Conservation (phyloP, 352 stramenopile genomes). For the Phytophthora idaei region DNA sequence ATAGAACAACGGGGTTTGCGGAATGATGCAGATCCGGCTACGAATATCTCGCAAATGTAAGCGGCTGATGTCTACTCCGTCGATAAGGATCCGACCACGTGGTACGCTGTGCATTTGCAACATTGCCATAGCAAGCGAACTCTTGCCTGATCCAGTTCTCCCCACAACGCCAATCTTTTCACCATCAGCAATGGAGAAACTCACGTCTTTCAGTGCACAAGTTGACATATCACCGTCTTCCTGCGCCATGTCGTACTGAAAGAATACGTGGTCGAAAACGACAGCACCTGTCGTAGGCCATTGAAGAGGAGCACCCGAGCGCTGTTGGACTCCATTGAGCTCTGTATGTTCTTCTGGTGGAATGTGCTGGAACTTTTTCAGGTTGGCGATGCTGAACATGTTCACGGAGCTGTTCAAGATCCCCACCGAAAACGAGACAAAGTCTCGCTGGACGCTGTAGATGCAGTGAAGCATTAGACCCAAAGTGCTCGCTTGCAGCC, state of each 20-base stretch:
- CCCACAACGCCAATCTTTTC: slow-evolving; percentile 64
- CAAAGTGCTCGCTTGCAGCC: slow-evolving; percentile 32
- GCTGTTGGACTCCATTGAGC: slow-evolving; percentile 10
- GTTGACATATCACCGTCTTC: slow-evolving; percentile 43
- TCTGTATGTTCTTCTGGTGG: slow-evolving; percentile 37
- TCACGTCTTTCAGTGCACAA: slow-evolving; percentile 54
- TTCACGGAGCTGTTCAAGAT: slow-evolving; percentile 44
- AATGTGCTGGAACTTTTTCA: slow-evolving; percentile 67
- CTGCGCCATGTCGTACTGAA: slow-evolving; percentile 68
- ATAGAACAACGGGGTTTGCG: slow-evolving; percentile 93
- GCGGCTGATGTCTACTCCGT: slow-evolving; percentile 81
- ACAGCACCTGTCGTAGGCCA: slow-evolving; percentile 82
- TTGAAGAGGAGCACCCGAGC: slow-evolving; percentile 11
- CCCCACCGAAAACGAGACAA: slow-evolving; percentile 39
- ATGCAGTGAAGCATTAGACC: slow-evolving; percentile 44
- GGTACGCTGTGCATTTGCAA: slow-evolving; percentile 51
- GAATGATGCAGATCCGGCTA: slow-evolving; percentile 71
- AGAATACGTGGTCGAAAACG: slow-evolving; percentile 79
- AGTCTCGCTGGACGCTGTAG: slow-evolving; percentile 42
- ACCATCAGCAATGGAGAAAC: slow-evolving; percentile 46
- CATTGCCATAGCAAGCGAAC: slow-evolving; percentile 58
- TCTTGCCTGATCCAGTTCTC: slow-evolving; percentile 67
- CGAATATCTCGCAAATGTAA: slow-evolving; percentile 50
- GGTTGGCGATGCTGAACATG: slow-evolving; percentile 43
- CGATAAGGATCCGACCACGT: slow-evolving; percentile 85